A percentile compares a stretch with the other conserved stretches of the same genome.
These are phyloP conservation scores for Blastobotrys raffinosifermentans DNA, from an alignment of 1,139 yeast species.

Conservation along the genomic window DNA sequence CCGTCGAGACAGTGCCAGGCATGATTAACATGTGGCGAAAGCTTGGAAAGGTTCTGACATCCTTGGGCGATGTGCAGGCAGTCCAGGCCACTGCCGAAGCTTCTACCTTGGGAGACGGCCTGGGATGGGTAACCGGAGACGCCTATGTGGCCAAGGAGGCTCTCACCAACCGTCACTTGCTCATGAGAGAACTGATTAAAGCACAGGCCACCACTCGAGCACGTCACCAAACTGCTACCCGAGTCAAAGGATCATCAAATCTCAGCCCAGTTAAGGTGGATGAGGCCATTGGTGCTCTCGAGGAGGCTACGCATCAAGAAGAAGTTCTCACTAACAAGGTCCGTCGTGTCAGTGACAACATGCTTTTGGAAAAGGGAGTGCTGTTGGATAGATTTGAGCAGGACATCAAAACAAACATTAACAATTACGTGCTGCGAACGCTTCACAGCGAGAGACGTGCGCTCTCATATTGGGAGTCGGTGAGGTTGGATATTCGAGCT, in stretches of 20 bases:
- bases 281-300: conserved; percentile 76
- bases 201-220: conserved; percentile 71
- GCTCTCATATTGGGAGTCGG: conserved; percentile 66
- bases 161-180: conserved; percentile 80
- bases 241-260: conserved; percentile 65
- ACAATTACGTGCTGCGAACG: conserved; percentile 58
- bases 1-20: conserved; percentile 50
- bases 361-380: conserved; percentile 66
- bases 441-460: conserved; percentile 86
- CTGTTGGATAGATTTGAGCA: conserved; percentile 51
- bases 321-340: conserved; percentile 70
- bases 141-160: conserved; percentile 89
- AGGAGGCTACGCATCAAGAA: conserved; percentile 73
- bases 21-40: conserved; percentile 81
- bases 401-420: conserved; percentile 50
- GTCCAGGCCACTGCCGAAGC: conserved; percentile 67
- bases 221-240: conserved; percentile 69
- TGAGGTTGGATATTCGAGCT: conserved; percentile 66
- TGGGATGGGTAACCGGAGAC: conserved; percentile 60
- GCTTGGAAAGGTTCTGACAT: conserved; percentile 59
- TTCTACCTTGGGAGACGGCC: conserved; percentile 74
- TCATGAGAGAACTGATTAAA: conserved; percentile 80
- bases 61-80: conserved; percentile 72
- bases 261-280: conserved; percentile 86
- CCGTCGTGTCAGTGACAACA: conserved; percentile 76